phyloP scores from a whole-genome alignment of 73 alveolate species.

The Loxodes magnus region DNA sequence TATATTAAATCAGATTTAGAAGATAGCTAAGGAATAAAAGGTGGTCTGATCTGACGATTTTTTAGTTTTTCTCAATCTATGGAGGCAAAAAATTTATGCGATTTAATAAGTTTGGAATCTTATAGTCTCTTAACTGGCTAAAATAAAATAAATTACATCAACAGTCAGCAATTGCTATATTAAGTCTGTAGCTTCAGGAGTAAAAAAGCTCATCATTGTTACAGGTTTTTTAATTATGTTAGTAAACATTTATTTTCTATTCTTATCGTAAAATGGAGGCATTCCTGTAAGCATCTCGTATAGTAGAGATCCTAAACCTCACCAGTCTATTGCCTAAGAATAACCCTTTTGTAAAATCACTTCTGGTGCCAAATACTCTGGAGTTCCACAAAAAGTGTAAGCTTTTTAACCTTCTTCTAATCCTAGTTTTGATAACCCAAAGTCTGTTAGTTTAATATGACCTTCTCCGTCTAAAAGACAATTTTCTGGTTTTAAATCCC shows the following conservation, averaged over 20 bases:
- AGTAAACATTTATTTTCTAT: not conserved
- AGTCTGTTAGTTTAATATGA: constrained; percentile 24
- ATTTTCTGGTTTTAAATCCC: constrained; percentile 52
- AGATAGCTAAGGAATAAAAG: constrained; percentile 1
- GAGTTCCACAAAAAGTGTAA: constrained; percentile 14
- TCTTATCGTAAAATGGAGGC: constrained; percentile 3
- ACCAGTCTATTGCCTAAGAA: not conserved
- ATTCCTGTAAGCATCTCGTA: constrained; percentile 9
- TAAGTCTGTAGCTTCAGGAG: not conserved
- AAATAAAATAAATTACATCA: not conserved
- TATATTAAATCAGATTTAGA: not conserved
- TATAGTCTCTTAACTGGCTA: not conserved
- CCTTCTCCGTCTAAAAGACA: constrained; percentile 29
- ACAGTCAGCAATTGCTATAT: too few relatives aligned
- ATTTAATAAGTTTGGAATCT: not conserved
- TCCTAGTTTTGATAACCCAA: constrained; percentile 23
- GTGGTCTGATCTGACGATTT: not conserved
- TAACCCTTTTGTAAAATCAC: constrained; percentile 3
- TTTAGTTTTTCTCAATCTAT: constrained; percentile 1
- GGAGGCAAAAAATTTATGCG: constrained; percentile 1
- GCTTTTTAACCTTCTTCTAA: constrained; percentile 17
- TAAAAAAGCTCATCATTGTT: not conserved
- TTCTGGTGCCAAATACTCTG: constrained; percentile 15
- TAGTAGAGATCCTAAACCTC: constrained; percentile 7
- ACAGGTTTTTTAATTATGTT: not conserved